Base-by-base conservation (phyloP, 345 rosid genomes). In the Citrus australasica region DNA sequence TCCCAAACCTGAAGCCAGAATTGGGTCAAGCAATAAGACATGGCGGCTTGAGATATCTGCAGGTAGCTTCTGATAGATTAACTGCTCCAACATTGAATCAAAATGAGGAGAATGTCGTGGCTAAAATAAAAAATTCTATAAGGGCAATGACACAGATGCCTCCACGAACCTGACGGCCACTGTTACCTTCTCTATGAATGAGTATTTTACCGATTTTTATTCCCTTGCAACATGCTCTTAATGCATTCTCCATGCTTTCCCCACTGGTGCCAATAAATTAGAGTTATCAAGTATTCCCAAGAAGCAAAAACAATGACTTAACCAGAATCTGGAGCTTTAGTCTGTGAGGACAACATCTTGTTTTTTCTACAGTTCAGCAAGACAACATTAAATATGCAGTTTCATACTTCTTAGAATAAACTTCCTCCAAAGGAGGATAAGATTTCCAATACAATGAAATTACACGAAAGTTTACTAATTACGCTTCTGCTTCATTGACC, bases 171-270 rank as follows among this genome's bases (percentile, higher is more conserved):
- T 93, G 94, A 46, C 93, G 84, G 77, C 98, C 97, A 75, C 84
- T 85, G 71, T 79, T 85, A 42, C 91, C 91, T 83, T 87, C 94
- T 83, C 93, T 87, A 71, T 90, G 97, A 71, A 93, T 93, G 40
- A 93, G 93, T 58, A 95, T 89, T 87, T 93, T 95, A 42, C 99
- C 98, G 27, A 95, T 90, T 84, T 92, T 95, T 73, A 92, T 92
- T 74, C 98, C 92, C 71, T 95, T 93, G 83, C 99, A 93, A 76
- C 99, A 95, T 25, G 98, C 99, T 82, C 98, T 86, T 70, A 95
- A 83, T 28, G 98, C 98, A 70, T 93, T 95, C 79, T 93, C 98
- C 98, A 95, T 95, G 90, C 98, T 95, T 82, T 95, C 95, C 42
- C 99, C 99, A 73, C 99, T 95, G 79, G 32, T 46, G 51, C 7